Evolutionary conservation across 1,284 basidiomycete species (phyloP), one percentile per base, ranked within the genome.

Genomic region (Rhodotorula mucilaginosa): DNA sequence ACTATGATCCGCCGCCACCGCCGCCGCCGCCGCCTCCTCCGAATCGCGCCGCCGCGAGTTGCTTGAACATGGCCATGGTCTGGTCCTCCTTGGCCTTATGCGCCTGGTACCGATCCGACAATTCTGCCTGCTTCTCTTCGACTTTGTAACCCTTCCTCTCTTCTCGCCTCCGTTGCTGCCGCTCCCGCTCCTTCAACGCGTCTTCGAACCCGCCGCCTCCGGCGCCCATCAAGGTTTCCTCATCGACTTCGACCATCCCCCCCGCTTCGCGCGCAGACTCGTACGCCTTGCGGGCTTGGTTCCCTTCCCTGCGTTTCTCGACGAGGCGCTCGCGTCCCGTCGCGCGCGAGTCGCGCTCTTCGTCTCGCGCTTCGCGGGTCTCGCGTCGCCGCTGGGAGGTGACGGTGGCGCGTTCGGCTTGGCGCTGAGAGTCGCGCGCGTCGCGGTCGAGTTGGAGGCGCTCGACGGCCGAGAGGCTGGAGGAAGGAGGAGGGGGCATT

Each of bases 11-110:
- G 8, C 39, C 39, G 21, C 39, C 39, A 2, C 39, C 39, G 21
- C 49, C 49, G 16, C 21, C 15, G 49, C 19, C 58, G 5, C 44
- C 64, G 1, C 51, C 59, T 21, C 65, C 49, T 6, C 74, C 74
- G 16, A 72, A 76, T 34, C 74, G 31, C 47, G 60, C 58, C 29
- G 72, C 72, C 5, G 74, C 74, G 26, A 76, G 44, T n/a, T 69
- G 58, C 46, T 62, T 71, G 57, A 76, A 69, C 66, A 67, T 64
- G 18, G 72, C 74, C 74, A 76, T 76, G 46, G 74, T 76, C 26
- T 65, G 64, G 34, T 76, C 70, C 54, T 76, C 74, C 52, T 76
- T 76, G 18, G 59, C 46, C 5, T 57, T 56, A 31, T 64, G 58
- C 7, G 58, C 67, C 12, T 61, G 47, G 44, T 72, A 48, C 34